Base-by-base conservation (phyloP, 257 asterid species). In the Gentiana dahurica region DNA sequence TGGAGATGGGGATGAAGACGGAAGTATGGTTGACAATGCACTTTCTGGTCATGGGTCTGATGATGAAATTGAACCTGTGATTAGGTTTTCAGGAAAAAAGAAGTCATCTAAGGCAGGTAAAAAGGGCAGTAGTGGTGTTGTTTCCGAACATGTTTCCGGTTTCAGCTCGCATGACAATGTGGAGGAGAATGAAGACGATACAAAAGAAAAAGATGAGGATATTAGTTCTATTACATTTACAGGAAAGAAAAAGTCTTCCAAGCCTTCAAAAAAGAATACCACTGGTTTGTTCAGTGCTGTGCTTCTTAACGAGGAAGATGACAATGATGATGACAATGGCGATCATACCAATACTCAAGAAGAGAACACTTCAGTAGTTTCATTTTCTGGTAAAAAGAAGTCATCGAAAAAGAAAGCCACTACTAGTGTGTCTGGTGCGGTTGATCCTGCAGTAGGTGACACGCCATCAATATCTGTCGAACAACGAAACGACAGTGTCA, bases 381-480 rank as follows among this genome's bases (percentile, higher is more conserved):
- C 61, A 55, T 87, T 91, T 69, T 81, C 94, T 44, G 96, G 96
- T 34, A 90, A 87, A 65, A 90, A 81, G 83, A 91, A 87, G 69
- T 72, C 95, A 4, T 81, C 95, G 51, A 24, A 24, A 24, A 87
- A 76, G 73, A 85, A 87, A 86, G 82, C 79, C 77, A 78, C 60
- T 72, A 58, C 36, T 15, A 64, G 51, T 74, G 70, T 65, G 35
- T 66, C 66, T 57, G 49, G 69, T 65, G 71, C 74, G 6, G 49
- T 49, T 32, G 87, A 68, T 36, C 55, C 54, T 57, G 87, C 63
- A 36, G 44, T 36, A 11, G 65, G 59, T 8, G 82, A 77, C 65
- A 61, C 62, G 8, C 54, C 82, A 13, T 50, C 81, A 3, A 65
- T 69, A 58, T 51, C 57, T 58, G 59, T 54, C 62, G 79, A 74